Evolutionary conservation across 192 early-diverging fungal species (phyloP).

Genomic region (Podila verticillata): DNA sequence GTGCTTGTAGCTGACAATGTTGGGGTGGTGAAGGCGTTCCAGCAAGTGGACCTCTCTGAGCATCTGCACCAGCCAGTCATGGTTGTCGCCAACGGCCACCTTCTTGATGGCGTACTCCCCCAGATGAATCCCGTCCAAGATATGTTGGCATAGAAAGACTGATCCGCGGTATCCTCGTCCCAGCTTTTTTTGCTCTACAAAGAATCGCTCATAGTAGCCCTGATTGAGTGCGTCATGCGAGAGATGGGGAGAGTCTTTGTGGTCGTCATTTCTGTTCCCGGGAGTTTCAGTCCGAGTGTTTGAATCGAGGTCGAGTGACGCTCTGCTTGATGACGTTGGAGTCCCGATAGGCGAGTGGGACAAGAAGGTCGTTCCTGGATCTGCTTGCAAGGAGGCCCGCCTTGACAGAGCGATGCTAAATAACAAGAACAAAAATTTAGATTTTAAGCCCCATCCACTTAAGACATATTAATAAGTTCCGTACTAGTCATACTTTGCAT

Average conservation of each 20-base stretch:
- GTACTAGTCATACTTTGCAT: conserved; percentile 35
- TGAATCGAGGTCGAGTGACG: conserved; percentile 30
- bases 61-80: conserved; percentile 92
- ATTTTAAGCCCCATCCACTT: background rate
- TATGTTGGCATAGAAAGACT: conserved; percentile 90
- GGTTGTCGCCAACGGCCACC: conserved; percentile 86
- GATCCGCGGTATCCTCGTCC: conserved; percentile 91
- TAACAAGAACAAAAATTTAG: background rate
- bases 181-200: conserved; percentile 86
- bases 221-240: conserved; percentile 85
- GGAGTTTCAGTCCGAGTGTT: background rate
- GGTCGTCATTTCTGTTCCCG: background rate
- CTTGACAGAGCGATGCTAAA: conserved; percentile 17
- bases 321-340: conserved; percentile 29
- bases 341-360: conserved; percentile 14
- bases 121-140: conserved; percentile 75
- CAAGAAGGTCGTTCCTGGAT: conserved; percentile 1
- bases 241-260: conserved; percentile 52
- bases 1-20: conserved; percentile 95
- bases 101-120: conserved; percentile 95
- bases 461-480: background rate
- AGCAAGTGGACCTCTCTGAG: conserved; percentile 93
- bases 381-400: conserved; percentile 17
- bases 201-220: conserved; percentile 95
- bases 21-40: conserved; percentile 89